Evolutionary conservation across 129 eudicot species (phyloP).

Genomic region (Tagetes patula): DNA sequence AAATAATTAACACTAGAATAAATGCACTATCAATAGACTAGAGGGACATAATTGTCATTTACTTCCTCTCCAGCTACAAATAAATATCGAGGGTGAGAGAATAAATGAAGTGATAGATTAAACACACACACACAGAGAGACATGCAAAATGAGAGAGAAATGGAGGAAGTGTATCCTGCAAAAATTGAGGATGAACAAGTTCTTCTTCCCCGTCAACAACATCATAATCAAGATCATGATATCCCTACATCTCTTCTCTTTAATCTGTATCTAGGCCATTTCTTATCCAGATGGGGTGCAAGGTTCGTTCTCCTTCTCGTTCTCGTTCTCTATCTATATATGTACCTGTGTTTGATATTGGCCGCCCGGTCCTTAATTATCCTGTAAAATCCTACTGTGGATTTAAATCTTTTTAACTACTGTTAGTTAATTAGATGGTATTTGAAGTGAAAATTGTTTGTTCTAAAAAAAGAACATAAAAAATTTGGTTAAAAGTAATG

Average conservation of each 20-base stretch:
- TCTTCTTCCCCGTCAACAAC: constrained; percentile 26
- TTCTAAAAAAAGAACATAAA: too few relatives aligned
- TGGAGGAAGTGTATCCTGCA: constrained; percentile 9
- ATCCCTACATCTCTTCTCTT: not conserved
- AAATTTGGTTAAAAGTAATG: too few relatives aligned
- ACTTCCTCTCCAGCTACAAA: not conserved
- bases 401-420: too few relatives aligned
- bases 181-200: constrained; percentile 11
- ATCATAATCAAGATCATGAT: constrained; percentile 11
- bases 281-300: constrained; percentile 20
- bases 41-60: constrained; percentile 7
- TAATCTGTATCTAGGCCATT: constrained; percentile 13
- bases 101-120: not conserved
- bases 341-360: too few relatives aligned
- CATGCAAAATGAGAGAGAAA: constrained; percentile 8
- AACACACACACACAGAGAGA: not conserved
- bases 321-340: not conserved
- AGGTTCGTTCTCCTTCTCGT: not conserved
- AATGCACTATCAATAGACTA: not conserved
- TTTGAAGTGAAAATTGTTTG: too few relatives aligned
- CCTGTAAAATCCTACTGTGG: too few relatives aligned
- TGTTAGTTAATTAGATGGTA: too few relatives aligned
- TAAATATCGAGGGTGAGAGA: not conserved
- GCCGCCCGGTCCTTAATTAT: too few relatives aligned
- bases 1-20: too few relatives aligned